Base-by-base conservation (phyloP, 2,329 filamentous ascomycete genomes). In the Madurella fahalii region DNA sequence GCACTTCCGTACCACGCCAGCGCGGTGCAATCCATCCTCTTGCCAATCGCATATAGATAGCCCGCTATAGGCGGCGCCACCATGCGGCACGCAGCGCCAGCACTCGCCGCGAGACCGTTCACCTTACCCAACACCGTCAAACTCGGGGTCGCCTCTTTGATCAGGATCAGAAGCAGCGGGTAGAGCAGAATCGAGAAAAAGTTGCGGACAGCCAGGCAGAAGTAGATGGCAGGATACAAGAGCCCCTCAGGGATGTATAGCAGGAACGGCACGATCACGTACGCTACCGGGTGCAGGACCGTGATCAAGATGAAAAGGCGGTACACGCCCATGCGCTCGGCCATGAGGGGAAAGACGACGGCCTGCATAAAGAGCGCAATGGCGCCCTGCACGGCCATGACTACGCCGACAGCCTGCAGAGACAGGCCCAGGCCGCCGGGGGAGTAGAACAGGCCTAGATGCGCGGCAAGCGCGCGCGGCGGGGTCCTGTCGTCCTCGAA, bases 341-440 rank as follows among this genome's bases (percentile, higher is more conserved):
- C 84, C 9, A 78, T 78, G 40, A 83, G 60, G 1, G 84, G 84
- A 65, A 87, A 87, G 31, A 92, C 74, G 44, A 90, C 69, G 1
- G 80, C 87, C 69, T 92, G 88, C 43, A 91, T 84, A 61, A 87
- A 75, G 1, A 92, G 77, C 0, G 87, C 87, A 53, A 91, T 83
- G 58, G 87, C 70, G 2, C 88, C 70, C 55, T 69, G 67, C 16
- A 68, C 62, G 8, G 66, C 69, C 69, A 72, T 71, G 53, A 70
- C 78, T 64, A 82, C 73, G 15, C 84, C 84, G 2, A 87, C 84
- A 9, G 81, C 71, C 49, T 82, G 81, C 43, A 86, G 74, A 2
- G 80, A 83, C 32, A 87, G 71, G 2, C 84, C 84, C 8, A 87
- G 71, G 1, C 84, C 84, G 25, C 84, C 83, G 9, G 82, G 77